A percentile compares a stretch with the other conserved stretches of the same genome.
Evolutionary conservation across 768 basidiomycete species (phyloP).

Genomic region (Cystofilobasidium capitatum): DNA sequence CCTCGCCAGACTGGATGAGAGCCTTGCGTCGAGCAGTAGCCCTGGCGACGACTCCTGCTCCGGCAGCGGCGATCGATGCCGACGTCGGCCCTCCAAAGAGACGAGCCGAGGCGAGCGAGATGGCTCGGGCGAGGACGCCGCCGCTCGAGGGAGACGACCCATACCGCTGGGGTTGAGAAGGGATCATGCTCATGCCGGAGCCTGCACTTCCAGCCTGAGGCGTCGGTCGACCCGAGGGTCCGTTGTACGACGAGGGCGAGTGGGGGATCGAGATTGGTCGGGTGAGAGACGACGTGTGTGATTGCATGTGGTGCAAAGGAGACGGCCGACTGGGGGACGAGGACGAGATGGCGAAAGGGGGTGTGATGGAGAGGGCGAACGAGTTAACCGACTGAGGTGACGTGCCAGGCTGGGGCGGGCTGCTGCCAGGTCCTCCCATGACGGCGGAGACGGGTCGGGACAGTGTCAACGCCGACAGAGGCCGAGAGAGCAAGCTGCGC

Average conservation of each 20-base stretch:
- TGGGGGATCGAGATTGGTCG: conserved; percentile 31
- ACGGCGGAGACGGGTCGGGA: conserved; percentile 8
- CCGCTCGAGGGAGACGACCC: conserved; percentile 30
- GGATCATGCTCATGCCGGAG: conserved; percentile 22
- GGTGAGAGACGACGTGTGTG: conserved; percentile 28
- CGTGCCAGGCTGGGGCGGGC: conserved; percentile 28
- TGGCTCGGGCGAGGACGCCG: conserved; percentile 22
- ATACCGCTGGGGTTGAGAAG: conserved; percentile 32
- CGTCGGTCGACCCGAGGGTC: conserved; percentile 15
- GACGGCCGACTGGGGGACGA: conserved; percentile 26
- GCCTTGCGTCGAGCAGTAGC: conserved; percentile 52
- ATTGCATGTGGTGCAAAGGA: conserved; percentile 22
- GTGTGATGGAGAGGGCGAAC: conserved; percentile 38
- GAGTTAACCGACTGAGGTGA: conserved; percentile 38
- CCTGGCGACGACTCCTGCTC: conserved; percentile 26
- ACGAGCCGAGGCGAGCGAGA: conserved; percentile 21
- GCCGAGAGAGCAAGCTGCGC: conserved; percentile 34
- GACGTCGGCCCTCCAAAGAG: conserved; percentile 21
- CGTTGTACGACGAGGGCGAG: conserved; percentile 19
- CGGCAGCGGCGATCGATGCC: conserved; percentile 16
- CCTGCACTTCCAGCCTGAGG: conserved; percentile 7
- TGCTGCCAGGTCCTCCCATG: conserved; percentile 5
- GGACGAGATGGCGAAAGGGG: conserved; percentile 38
- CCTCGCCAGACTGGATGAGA: conserved; percentile 21
- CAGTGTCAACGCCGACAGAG: conserved; percentile 36